phyloP scores from a whole-genome alignment of 2,329 filamentous ascomycete genomes.

The Rhytidhysteron rufulum region DNA sequence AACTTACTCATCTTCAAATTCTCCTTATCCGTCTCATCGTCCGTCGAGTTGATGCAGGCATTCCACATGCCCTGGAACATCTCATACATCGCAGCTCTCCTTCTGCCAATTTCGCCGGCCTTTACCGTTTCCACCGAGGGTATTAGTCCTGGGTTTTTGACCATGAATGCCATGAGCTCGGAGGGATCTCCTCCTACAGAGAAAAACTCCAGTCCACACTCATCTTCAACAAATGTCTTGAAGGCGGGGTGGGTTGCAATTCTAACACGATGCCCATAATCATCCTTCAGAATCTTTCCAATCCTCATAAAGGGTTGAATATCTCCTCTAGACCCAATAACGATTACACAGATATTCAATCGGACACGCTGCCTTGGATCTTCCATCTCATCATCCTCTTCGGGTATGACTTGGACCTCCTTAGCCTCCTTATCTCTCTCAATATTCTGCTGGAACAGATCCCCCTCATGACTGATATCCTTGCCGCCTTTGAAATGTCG shows the following conservation, averaged over 20 bases:
- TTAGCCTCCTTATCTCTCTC: conserved; percentile 4
- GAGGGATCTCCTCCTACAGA: conserved; percentile 74
- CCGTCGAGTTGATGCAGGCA: conserved; percentile 69
- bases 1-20: conserved; percentile 56
- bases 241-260: conserved; percentile 78
- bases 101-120: conserved; percentile 66
- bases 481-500: conserved; percentile 47
- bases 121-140: conserved; percentile 69
- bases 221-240: conserved; percentile 68
- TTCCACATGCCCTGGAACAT: conserved; percentile 85
- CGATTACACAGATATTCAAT: conserved; percentile 78
- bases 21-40: conserved; percentile 59
- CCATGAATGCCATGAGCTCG: conserved; percentile 85
- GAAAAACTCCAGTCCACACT: conserved; percentile 74
- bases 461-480: conserved; percentile 26
- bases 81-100: conserved; percentile 68
- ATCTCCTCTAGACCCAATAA: conserved; percentile 76
- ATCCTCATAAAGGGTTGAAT: conserved; percentile 77
- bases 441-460: conserved; percentile 6
- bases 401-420: conserved; percentile 20
- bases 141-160: conserved; percentile 76
- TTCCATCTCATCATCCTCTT: conserved; percentile 32
- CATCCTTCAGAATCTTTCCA: conserved; percentile 66
- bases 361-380: conserved; percentile 38
- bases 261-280: conserved; percentile 70